Percentiles rank a stretch among this genome's conserved stretches.
phyloP scores from a whole-genome alignment of 106 monocot species.

The Narthecium ossifragum region DNA sequence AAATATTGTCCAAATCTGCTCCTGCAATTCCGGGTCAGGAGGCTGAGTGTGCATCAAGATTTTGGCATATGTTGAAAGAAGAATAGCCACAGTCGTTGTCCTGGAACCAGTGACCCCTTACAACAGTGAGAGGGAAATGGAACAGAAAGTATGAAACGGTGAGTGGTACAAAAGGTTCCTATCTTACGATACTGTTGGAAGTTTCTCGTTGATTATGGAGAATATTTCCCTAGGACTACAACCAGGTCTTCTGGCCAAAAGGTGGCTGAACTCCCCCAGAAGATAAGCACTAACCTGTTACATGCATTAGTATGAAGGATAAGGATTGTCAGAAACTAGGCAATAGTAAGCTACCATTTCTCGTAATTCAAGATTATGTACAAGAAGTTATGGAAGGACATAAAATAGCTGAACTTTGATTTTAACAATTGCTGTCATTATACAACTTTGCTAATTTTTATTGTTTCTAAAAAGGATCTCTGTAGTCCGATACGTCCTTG shows the following conservation, averaged over 20 bases:
- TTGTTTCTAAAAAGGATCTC: too few species aligned
- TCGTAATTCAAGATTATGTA: too few species aligned
- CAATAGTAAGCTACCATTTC: not conserved
- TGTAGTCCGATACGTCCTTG: too few species aligned
- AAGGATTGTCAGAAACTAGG: not conserved
- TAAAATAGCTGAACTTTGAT: too few species aligned
- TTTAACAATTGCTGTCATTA: too few species aligned
- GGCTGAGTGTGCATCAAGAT: slow-evolving; percentile 97
- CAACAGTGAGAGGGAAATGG: not conserved
- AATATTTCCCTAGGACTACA: slow-evolving; percentile 95
- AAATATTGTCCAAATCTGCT: slow-evolving; percentile 90
- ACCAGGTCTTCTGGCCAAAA: slow-evolving; percentile 89
- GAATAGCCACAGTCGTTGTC: slow-evolving; percentile 82
- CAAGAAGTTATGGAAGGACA: too few species aligned
- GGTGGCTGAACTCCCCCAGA: slow-evolving; percentile 96
- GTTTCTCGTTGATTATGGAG: slow-evolving; percentile 80
- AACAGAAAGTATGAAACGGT: not conserved
- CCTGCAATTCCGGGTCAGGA: slow-evolving; percentile 78
- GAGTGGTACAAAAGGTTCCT: slow-evolving; percentile 2
- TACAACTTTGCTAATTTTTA: too few species aligned
- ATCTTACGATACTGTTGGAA: slow-evolving; percentile 94
- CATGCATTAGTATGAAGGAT: not conserved
- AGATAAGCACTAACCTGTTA: slow-evolving; percentile 94
- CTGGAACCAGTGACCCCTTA: slow-evolving; percentile 25
- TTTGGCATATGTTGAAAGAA: slow-evolving; percentile 97